Base-by-base conservation (phyloP, 805 yeast species). In the Soucietia sequanensis region DNA sequence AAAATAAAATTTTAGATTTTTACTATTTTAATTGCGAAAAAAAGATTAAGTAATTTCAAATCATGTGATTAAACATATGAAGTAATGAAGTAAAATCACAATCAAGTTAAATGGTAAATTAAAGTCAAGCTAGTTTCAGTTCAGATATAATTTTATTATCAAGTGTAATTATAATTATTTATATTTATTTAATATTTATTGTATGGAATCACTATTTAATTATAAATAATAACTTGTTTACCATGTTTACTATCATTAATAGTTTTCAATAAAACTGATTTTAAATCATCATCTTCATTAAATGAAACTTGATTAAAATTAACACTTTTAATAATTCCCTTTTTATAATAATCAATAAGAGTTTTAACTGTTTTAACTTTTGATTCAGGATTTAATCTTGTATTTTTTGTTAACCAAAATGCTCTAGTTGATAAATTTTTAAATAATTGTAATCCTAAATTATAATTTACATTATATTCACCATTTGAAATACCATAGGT, bases 261-360 rank as follows among this genome's bases (percentile, higher is more conserved):
- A 4, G 78, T 80, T 6, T 55, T 41, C 39, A 64, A 54, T 47
- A 76, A 72, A 12, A 61, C 52, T 7, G 62, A 54, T 17, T 72
- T 50, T 17, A 76, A 56, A 34, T 71, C 67, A 3, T 63, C 72
- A 43, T 62, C 62, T 9, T 64, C 51, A 23, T 61, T 50, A 18
- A 62, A 52, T 30, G 60, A 52, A n/a, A 58, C 50, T 30, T 75
- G 71, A 19, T 63, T 59, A 35, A 56, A 62, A 1, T 78, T 73
- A 6, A 77, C 73, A 20, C 70, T 75, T 17, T 50, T 55, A 20
- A 85, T 56, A 35, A 76, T 68, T n/a, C 82, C 84, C 2, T 64
- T 51, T 34, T 78, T 65, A 58, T 81, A 82, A 45, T 83, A 62
- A 30, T 75, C 64, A 27, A 83, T 65, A 27, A 88, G 65, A 22